Evolutionary conservation across 169 alveolate genomes (phyloP).

Genomic region (Plasmodium yoelii): DNA sequence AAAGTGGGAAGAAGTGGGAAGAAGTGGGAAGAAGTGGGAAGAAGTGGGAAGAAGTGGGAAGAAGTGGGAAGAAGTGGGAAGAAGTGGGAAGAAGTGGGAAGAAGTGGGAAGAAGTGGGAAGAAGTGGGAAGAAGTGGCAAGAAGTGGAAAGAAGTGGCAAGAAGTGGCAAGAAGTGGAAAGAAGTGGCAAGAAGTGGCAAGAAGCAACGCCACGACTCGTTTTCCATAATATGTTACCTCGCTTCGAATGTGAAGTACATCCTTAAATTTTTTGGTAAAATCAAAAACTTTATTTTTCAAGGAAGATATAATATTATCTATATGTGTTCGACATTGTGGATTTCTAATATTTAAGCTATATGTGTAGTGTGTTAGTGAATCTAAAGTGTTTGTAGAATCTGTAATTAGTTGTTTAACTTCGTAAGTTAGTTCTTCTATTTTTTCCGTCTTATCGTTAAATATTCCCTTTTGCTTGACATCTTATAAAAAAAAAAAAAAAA

Average conservation of each 20-base stretch:
- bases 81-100: no score
- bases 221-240: not conserved
- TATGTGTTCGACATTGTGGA: constrained; percentile 46
- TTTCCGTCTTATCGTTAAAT: constrained; percentile 79
- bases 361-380: constrained; percentile 17
- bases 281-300: constrained; percentile 48
- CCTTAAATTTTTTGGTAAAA: constrained; percentile 83
- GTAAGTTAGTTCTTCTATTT: constrained; percentile 81
- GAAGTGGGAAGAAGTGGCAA: no score
- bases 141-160: no score
- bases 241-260: constrained; percentile 81
- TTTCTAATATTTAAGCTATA: constrained; percentile 31
- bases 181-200: no score
- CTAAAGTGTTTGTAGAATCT: constrained; percentile 57
- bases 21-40: no score
- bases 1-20: no score
- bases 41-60: no score
- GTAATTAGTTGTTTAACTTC: constrained; percentile 79
- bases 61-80: no score
- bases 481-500: constrained; percentile 3
- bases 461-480: constrained; percentile 79
- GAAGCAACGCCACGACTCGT: no score
- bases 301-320: constrained; percentile 42
- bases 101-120: no score
- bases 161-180: no score